Evolutionary conservation across 2,329 filamentous ascomycete species (phyloP), one percentile per base, ranked within the genome.

Genomic region (Metarhizium rileyi): DNA sequence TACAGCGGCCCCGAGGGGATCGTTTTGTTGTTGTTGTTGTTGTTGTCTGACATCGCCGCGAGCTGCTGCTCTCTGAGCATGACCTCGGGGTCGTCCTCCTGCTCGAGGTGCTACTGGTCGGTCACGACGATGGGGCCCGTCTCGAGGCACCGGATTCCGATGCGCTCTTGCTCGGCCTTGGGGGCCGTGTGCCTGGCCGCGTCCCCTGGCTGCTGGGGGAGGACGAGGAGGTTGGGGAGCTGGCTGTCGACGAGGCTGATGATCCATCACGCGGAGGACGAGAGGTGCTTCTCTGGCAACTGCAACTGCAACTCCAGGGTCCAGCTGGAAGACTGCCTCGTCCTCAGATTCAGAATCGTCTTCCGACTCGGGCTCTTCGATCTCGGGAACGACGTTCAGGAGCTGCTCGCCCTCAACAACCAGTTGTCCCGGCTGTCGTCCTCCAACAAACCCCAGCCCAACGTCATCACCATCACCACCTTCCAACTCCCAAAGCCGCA

Each of bases 401-500:
- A 41, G 23, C n/a, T 42, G 44, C 22, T 27, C 53, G 36, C 47
- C 46, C 6, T 18, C 41, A 16, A 44, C 52, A 14, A 36, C 27
- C 8, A 50, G 54, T 35, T n/a, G 20, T 18, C 14, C 38, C 6
- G 52, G 47, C 6, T 53, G 55, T 46, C 55, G 54, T 46, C 69
- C 72, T 5, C 72, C 75, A 5, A 63, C 65, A 47, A 70, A 75
- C 3, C 61, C 72, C 8, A 70, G 59, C 3, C 70, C 75, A 44
- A 76, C 71, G 46, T 77, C 73, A 46, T 71, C 70, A 3, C 78
- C 80, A 57, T 96, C 90, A 0, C 90, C 90, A 43, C 78, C 81
- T 65, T 94, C 88, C 23, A 94, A 70, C 61, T 95, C 93, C 90
- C 90, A 97, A 3, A 98, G 72, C 4, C 88, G 82, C 75, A 87